A percentile compares a stretch with the other conserved stretches of the same genome.
Evolutionary conservation across 257 asterid genomes (phyloP).

Genomic region (Nicotiana attenuata): DNA sequence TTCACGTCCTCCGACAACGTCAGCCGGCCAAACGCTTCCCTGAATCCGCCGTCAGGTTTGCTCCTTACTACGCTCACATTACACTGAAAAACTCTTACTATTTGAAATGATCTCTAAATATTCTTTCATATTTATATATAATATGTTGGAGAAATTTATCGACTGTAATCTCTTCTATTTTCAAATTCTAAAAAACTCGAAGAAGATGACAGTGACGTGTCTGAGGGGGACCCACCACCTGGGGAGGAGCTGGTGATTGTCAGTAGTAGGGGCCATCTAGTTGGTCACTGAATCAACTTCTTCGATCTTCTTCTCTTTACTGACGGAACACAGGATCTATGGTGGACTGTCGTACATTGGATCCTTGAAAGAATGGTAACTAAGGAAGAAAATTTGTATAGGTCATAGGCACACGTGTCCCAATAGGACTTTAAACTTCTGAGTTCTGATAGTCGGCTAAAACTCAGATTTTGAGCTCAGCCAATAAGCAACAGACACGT

Average conservation of each 20-base stretch:
- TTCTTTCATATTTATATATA: too few species aligned
- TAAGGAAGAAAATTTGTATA: not conserved
- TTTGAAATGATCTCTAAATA: not conserved
- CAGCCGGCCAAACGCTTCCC: slow-evolving; percentile 89
- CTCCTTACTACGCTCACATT: not conserved
- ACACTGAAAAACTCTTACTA: not conserved
- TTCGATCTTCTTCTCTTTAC: not conserved
- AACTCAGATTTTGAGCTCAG: not conserved
- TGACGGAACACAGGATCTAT: slow-evolving; percentile 18
- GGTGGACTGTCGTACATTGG: slow-evolving; percentile 21
- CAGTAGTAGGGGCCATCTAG: slow-evolving; percentile 28
- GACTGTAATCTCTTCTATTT: not conserved
- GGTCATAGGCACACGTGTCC: not conserved
- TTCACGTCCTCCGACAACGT: slow-evolving; percentile 94
- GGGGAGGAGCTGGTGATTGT: slow-evolving; percentile 26
- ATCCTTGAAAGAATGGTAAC: not conserved
- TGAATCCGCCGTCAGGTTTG: slow-evolving; percentile 82
- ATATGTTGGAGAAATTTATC: too few species aligned
- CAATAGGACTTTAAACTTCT: not conserved
- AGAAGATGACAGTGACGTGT: slow-evolving; percentile 26
- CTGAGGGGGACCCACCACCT: slow-evolving; percentile 32
- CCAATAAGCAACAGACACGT: not conserved
- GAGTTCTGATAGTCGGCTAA: not conserved
- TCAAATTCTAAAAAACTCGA: not conserved
- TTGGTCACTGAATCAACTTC: slow-evolving; percentile 14